Evolutionary conservation across 2,329 filamentous ascomycete species (phyloP).

Genomic region (Myrmaecium sp.): DNA sequence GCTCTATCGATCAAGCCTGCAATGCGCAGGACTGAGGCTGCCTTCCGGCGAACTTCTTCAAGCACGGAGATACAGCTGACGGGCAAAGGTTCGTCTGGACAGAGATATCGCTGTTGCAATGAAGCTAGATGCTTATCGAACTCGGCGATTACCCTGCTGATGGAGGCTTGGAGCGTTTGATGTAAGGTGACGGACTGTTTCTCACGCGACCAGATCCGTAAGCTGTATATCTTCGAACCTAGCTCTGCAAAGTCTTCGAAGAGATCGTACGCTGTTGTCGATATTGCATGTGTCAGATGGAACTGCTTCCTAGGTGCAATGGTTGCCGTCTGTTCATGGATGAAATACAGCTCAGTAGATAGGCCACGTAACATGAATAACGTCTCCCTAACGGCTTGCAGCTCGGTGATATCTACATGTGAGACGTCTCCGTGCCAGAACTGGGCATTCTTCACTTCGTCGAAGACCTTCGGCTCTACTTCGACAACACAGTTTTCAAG

Average conservation of each 20-base stretch:
- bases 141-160: constrained; percentile 36
- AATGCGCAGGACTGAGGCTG: constrained; percentile 42
- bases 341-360: constrained; percentile 51
- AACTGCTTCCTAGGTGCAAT: constrained; percentile 21
- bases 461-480: constrained; percentile 12
- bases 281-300: constrained; percentile 21
- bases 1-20: constrained; percentile 44
- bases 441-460: constrained; percentile 26
- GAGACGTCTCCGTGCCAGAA: constrained; percentile 22
- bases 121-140: constrained; percentile 43
- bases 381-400: constrained; percentile 57
- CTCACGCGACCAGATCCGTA: constrained; percentile 32
- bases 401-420: constrained; percentile 40
- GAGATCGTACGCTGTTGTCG: constrained; percentile 17
- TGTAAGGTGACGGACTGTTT: constrained; percentile 25
- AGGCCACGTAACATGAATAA: constrained; percentile 76
- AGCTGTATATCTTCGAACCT: constrained; percentile 28
- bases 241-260: constrained; percentile 29
- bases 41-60: constrained; percentile 35
- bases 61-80: constrained; percentile 52
- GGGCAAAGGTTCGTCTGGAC: constrained; percentile 33
- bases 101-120: constrained; percentile 45
- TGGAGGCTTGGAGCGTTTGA: constrained; percentile 53
- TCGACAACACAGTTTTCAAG: constrained; percentile 14
- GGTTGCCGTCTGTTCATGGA: constrained; percentile 14